Base-by-base conservation (phyloP, 2,329 filamentous ascomycete genomes). In the Pseudogymnoascus sp. region DNA sequence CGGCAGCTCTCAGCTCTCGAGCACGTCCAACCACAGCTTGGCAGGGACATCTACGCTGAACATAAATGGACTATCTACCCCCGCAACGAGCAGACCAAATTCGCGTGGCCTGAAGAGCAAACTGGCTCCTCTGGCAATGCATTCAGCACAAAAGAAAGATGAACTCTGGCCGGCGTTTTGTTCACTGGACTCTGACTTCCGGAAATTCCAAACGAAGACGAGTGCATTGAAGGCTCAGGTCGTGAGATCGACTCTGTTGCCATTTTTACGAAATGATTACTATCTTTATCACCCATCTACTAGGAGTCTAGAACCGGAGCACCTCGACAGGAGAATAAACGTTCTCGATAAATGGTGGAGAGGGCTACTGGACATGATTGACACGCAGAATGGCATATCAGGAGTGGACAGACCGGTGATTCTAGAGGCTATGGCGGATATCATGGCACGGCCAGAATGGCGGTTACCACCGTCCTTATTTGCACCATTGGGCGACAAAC, bases 281-380 rank as follows among this genome's bases (percentile, higher is more conserved):
- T 81, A 86, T 69, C 76, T 79, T 34, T 69, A 77, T 7, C 82
- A 86, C 65, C 73, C 80, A 3, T 86, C 84, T 5, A 82, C 79
- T 64, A 77, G 77, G 63, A 76, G 71, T 33, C 73, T 89, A 21
- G 75, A 84, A 28, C 79, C 85, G 0, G 86, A 89, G 73, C 86
- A 89, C 68, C 73, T 90, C 35, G 86, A 89, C 67, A 77, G 85
- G 30, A 78, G 86, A 55, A 76, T 83, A 2, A 84, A 81, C 59
- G 85, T 88, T 57, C 74, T 89, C 60, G 88, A 89, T 69, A 87
- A 86, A 67, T 90, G 86, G 86, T 90, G 86, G 86, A 84, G 79
- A 37, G 84, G 82, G 1, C 72, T 90, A 52, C 71, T 89, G 38
- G 85, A 88, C 63, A 81, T 88, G 71, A 77, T 89, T 21, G 82